Evolutionary conservation across 1,139 yeast species (phyloP).

Genomic region (Kodamaea suecica): DNA sequence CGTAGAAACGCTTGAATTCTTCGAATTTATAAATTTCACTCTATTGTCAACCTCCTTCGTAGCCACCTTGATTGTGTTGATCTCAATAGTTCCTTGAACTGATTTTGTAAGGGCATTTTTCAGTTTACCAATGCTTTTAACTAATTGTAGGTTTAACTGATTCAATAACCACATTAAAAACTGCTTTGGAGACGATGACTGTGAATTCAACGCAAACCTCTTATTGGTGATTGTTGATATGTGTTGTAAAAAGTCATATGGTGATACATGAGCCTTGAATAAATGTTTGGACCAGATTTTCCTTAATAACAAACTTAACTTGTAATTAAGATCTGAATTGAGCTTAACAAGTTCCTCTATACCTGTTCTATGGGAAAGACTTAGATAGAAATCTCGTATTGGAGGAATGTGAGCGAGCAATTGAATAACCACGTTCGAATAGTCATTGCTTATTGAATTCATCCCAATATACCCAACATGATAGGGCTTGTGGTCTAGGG

Average conservation of each 20-base stretch:
- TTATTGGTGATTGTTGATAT: slow-evolving; percentile 43
- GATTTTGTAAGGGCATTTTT: slow-evolving; percentile 18
- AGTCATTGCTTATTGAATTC: slow-evolving; percentile 48
- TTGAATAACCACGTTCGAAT: slow-evolving; percentile 57
- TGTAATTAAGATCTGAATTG: slow-evolving; percentile 26
- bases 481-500: slow-evolving; percentile 46
- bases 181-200: slow-evolving; percentile 48
- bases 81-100: slow-evolving; percentile 54
- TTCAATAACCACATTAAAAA: slow-evolving; percentile 62
- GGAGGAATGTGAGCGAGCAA: slow-evolving; percentile 52
- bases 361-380: slow-evolving; percentile 17
- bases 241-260: slow-evolving; percentile 59
- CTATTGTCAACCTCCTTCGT: slow-evolving; percentile 20
- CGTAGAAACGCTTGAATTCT: slow-evolving; percentile 12
- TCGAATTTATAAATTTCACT: slow-evolving; percentile 21
- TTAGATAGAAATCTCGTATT: slow-evolving; percentile 51
- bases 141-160: slow-evolving; percentile 37
- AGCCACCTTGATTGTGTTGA: slow-evolving; percentile 25
- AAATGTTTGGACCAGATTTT: slow-evolving; percentile 64
- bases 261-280: slow-evolving; percentile 61
- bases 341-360: slow-evolving; percentile 13
- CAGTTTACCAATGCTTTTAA: slow-evolving; percentile 16
- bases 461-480: slow-evolving; percentile 65
- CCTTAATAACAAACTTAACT: slow-evolving; percentile 46
- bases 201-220: slow-evolving; percentile 33